These are phyloP conservation scores for Epichloe aotearoae DNA, from an alignment of 2,329 filamentous ascomycete genomes.

Conservation along the genomic window DNA sequence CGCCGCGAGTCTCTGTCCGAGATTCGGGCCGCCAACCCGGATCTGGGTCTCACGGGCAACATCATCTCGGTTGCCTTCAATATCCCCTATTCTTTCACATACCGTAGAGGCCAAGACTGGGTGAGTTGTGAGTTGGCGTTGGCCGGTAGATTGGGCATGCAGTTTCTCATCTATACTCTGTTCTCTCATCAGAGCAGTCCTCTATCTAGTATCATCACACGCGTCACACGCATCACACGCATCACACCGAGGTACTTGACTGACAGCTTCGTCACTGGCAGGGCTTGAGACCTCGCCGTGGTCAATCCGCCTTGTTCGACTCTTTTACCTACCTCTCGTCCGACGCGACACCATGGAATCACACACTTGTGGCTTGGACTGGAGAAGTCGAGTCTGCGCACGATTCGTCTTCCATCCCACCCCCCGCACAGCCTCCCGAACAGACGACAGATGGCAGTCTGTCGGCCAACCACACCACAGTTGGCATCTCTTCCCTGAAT, in stretches of 20 bases:
- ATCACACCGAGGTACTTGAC: no score
- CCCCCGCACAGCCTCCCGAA: slow-evolving; percentile 32
- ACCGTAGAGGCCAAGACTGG: slow-evolving; percentile 47
- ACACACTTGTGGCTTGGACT: slow-evolving; percentile 89
- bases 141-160: not conserved
- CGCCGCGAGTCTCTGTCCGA: slow-evolving; percentile 40
- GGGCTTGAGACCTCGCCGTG: slow-evolving; percentile 65
- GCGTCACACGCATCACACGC: no score
- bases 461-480: slow-evolving; percentile 20
- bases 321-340: slow-evolving; percentile 81
- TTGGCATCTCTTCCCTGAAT: slow-evolving; percentile 46
- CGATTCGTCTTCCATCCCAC: slow-evolving; percentile 28
- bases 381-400: slow-evolving; percentile 58
- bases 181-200: no score
- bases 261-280: slow-evolving; percentile 19
- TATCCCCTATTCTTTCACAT: slow-evolving; percentile 45
- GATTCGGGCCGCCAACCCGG: slow-evolving; percentile 41
- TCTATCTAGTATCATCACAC: no score
- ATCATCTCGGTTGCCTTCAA: slow-evolving; percentile 55
- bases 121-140: slow-evolving; percentile 36
- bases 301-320: slow-evolving; percentile 85
- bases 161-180: no score
- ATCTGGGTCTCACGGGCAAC: slow-evolving; percentile 47
- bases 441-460: slow-evolving; percentile 20
- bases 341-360: slow-evolving; percentile 73